Percentiles rank a stretch among this genome's conserved stretches.
These are phyloP conservation scores for Tympanopsis confertula DNA, from an alignment of 2,329 filamentous ascomycete species.

Conservation along the genomic window DNA sequence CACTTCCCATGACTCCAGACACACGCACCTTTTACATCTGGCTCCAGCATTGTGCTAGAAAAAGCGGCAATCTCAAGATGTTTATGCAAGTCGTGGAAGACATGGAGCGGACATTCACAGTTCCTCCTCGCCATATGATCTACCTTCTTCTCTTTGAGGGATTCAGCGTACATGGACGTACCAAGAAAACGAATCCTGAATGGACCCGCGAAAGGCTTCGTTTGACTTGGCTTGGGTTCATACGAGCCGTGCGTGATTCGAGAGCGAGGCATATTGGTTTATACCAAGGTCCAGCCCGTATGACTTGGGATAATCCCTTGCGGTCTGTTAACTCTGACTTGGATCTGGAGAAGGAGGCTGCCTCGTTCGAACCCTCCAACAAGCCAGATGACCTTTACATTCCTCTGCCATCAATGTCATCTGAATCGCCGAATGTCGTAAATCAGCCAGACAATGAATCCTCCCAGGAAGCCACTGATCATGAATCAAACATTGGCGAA, in stretches of 20 bases:
- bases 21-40: not conserved
- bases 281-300: too few relatives aligned
- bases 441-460: too few relatives aligned
- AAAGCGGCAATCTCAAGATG: not conserved
- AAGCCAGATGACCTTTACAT: too few relatives aligned
- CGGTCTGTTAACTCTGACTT: too few relatives aligned
- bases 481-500: too few relatives aligned
- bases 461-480: too few relatives aligned
- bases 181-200: not conserved
- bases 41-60: not conserved
- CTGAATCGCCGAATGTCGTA: too few relatives aligned
- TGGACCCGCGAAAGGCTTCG: not conserved
- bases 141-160: conserved; percentile 1
- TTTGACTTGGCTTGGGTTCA: not conserved
- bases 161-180: not conserved
- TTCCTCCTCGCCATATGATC: conserved; percentile 1
- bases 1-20: not conserved
- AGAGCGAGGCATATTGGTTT: not conserved
- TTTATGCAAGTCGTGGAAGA: not conserved
- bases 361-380: too few relatives aligned
- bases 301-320: too few relatives aligned
- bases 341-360: too few relatives aligned
- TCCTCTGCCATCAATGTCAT: too few relatives aligned
- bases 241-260: not conserved
- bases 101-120: not conserved